Conservation (phyloP, 139 green algal genomes). For the Asterochloris erici region DNA sequence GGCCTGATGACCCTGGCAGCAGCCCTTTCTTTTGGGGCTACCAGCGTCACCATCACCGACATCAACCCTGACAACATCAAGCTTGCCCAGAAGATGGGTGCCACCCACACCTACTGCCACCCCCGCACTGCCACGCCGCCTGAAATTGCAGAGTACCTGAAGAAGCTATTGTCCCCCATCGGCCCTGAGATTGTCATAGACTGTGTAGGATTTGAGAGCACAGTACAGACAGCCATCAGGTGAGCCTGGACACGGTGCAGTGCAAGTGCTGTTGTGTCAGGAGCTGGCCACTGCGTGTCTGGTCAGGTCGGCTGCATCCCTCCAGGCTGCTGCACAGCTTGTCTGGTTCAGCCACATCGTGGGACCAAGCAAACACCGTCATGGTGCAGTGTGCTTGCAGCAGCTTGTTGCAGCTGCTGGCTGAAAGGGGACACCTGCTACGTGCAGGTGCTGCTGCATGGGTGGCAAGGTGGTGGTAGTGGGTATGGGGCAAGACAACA, state of each 20-base stretch:
- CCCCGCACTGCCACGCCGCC: constrained; percentile 7
- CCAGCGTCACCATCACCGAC: constrained; percentile 38
- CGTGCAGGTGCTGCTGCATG: background rate
- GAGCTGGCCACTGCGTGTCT: no score
- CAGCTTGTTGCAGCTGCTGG: no score
- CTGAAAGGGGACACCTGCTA: constrained; percentile 20
- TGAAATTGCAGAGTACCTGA: constrained; percentile 19
- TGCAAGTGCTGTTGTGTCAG: no score
- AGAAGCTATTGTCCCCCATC: constrained; percentile 6
- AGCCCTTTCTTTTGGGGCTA: constrained; percentile 48
- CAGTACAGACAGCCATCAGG: constrained; percentile 35
- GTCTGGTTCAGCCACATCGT: no score
- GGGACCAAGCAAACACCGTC: no score
- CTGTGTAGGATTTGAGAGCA: constrained; percentile 54
- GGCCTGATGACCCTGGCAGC: constrained; percentile 49
- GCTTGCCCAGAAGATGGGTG: constrained; percentile 28
- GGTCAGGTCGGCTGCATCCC: no score
- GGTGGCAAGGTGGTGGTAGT: constrained; percentile 52
- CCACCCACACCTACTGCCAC: constrained; percentile 12
- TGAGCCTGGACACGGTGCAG: no score
- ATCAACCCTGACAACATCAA: constrained; percentile 24
- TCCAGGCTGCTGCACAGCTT: no score
- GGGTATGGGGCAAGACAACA: constrained; percentile 54
- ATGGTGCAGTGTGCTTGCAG: no score
- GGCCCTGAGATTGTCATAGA: constrained; percentile 54